A percentile compares a stretch with the other conserved stretches of the same genome.
Evolutionary conservation across 257 asterid genomes (phyloP).

Genomic region (Solanum stenotomum): DNA sequence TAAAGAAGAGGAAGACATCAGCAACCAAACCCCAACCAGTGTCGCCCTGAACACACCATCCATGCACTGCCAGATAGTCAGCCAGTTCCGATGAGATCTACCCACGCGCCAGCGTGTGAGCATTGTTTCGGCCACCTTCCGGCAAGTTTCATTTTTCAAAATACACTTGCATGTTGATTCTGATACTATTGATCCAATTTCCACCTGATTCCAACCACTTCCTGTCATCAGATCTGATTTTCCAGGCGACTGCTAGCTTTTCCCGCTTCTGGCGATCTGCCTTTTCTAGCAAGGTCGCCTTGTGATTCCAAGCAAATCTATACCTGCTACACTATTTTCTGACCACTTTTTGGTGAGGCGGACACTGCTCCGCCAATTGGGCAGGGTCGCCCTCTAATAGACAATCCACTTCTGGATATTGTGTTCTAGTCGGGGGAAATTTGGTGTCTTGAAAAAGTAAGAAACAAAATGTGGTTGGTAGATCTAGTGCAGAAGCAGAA

Average conservation of each 20-base stretch:
- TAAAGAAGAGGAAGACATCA: not conserved
- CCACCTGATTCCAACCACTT: not conserved
- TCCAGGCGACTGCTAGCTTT: not conserved
- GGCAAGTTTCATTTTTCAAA: not conserved
- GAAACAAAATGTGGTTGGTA: not conserved
- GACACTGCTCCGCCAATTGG: not conserved
- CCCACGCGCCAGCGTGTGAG: not conserved
- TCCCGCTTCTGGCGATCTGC: not conserved
- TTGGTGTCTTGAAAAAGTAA: not conserved
- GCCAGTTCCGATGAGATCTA: not conserved
- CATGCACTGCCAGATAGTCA: not conserved
- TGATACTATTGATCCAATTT: not conserved
- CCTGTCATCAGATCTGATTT: not conserved
- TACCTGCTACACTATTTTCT: not conserved
- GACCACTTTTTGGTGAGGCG: not conserved
- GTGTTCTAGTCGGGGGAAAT: not conserved
- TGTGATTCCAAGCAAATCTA: not conserved
- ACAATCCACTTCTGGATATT: not conserved
- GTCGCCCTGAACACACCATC: not conserved
- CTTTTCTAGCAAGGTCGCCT: not conserved
- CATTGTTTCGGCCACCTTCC: not conserved
- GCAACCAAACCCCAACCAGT: not conserved
- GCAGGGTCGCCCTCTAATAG: not conserved
- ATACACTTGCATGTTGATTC: not conserved
- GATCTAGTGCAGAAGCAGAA: not conserved